These are phyloP conservation scores for Candida manassasensis DNA, from an alignment of 805 yeast species.

Conservation along the genomic window DNA sequence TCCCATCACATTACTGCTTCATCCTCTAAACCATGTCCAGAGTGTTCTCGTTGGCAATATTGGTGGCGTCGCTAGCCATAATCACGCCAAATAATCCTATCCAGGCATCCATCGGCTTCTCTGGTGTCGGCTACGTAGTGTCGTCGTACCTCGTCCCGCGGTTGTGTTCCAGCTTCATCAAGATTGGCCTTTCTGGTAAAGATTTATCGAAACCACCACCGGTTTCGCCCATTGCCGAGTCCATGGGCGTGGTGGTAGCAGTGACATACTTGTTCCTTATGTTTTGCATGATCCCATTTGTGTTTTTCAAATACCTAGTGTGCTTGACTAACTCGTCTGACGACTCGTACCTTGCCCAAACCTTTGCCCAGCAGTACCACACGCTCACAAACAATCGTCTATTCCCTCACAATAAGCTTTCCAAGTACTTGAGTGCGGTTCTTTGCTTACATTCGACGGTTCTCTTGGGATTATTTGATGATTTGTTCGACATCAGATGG, in stretches of 20 bases:
- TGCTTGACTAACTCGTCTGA: constrained; percentile 36
- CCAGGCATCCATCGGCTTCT: constrained; percentile 60
- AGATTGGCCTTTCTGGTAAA: constrained; percentile 78
- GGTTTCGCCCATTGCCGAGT: constrained; percentile 63
- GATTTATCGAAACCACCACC: constrained; percentile 82
- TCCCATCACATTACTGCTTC: too few relatives aligned
- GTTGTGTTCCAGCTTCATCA: constrained; percentile 60
- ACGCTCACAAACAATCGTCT: constrained; percentile 26
- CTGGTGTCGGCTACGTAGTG: constrained; percentile 58
- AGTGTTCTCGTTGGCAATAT: too few relatives aligned
- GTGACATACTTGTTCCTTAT: constrained; percentile 73
- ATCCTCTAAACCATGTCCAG: too few relatives aligned
- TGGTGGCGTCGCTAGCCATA: constrained; percentile 16
- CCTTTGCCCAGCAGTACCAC: constrained; percentile 32
- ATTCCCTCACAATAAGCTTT: constrained; percentile 78
- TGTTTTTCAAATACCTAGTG: constrained; percentile 73
- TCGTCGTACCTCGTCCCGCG: constrained; percentile 64
- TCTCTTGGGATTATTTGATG: constrained; percentile 86
- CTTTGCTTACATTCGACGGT: constrained; percentile 80
- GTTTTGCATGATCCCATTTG: constrained; percentile 82
- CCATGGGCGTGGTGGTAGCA: constrained; percentile 88
- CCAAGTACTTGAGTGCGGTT: constrained; percentile 82
- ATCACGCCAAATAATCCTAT: constrained; percentile 44
- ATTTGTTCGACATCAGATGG: constrained; percentile 94
- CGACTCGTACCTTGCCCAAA: constrained; percentile 27